Evolutionary conservation across 1,139 yeast species (phyloP), one percentile per base, ranked within the genome.

Genomic region (Zhuliangozyma blackwelliae): DNA sequence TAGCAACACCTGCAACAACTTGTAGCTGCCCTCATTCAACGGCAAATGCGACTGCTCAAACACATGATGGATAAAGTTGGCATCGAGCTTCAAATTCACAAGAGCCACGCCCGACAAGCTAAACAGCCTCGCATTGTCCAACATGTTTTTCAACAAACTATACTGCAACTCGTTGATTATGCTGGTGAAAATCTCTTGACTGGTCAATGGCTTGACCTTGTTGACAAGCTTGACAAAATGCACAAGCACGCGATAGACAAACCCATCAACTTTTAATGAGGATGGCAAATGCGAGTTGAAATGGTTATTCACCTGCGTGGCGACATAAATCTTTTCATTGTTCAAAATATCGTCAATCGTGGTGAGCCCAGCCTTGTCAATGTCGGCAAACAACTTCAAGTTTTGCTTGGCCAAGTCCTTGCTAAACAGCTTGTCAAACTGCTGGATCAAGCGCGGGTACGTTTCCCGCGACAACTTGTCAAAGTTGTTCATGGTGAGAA

Each of bases 401-500:
- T 67, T 65, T 41, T 70, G 75, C 22, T 55, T 50, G 44, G 54
- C 60, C 40, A 70, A 59, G 30, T 61, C 58, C 40, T 65, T 68
- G 11, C 59, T 61, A 45, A 64, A 70, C 16, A 64, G 47, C 27
- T 38, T 38, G 43, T 70, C 76, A 40, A 64, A 70, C 35, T 54
- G 57, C 7, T 45, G 40, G 19, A 68, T 58, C 36, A 70, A 51
- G 21, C 48, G 46, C 1, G 74, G 74, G 43, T 59, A 67, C 2
- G 64, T 51, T 1, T 46, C 41, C 35, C 62, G 51, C 2, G 68
- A 62, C 27, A 70, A 52, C 33, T 58, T 59, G 37, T 69, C 72
- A 38, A 68, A 65, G 46, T 70, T 69, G 47, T 70, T 70, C 73
- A 70, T 68, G 2, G 75, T 67, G 35, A 70, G 52, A 2, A 70